A percentile compares a stretch with the other conserved stretches of the same genome.
These are phyloP conservation scores for Kentomonas sorsogonicus DNA, from an alignment of 208 protist species.

Conservation along the genomic window DNA sequence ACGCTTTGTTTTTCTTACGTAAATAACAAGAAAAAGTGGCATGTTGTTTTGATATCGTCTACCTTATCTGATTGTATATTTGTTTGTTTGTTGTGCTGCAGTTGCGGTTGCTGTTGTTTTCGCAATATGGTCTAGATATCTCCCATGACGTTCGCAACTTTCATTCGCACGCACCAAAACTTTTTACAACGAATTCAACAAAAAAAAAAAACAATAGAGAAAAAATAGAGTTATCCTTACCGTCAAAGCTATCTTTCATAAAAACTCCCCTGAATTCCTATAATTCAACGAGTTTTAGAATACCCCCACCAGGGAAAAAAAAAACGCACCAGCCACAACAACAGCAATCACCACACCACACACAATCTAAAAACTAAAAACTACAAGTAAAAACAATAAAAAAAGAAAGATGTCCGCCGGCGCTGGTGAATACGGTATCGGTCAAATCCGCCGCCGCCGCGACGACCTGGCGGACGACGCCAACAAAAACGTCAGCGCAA, in stretches of 20 bases:
- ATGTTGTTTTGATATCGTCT: not conserved
- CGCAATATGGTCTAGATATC: not conserved
- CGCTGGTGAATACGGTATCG: conserved; percentile 35
- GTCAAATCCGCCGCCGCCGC: conserved; percentile 59
- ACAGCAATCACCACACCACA: no score
- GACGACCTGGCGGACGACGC: conserved; percentile 25
- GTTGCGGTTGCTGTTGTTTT: conserved; percentile 4
- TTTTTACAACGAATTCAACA: conserved; percentile 5
- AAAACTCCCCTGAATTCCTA: no score
- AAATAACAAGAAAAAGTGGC: no score
- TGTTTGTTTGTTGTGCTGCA: conserved; percentile 4
- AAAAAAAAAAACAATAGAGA: conserved; percentile 9
- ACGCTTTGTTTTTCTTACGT: no score
- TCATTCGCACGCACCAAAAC: no score
- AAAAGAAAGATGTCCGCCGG: conserved; percentile 48
- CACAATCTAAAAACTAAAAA: conserved; percentile 3
- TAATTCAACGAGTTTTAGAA: no score
- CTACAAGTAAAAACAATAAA: conserved; percentile 10
- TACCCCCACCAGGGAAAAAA: no score
- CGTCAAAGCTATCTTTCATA: not conserved
- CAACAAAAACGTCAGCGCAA: conserved; percentile 53
- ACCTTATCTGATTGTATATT: not conserved
- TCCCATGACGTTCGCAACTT: no score
- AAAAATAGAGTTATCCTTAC: not conserved
- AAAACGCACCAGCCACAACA: no score